These are phyloP conservation scores for Harrya chromipes DNA, from an alignment of 768 basidiomycete genomes.

Conservation along the genomic window DNA sequence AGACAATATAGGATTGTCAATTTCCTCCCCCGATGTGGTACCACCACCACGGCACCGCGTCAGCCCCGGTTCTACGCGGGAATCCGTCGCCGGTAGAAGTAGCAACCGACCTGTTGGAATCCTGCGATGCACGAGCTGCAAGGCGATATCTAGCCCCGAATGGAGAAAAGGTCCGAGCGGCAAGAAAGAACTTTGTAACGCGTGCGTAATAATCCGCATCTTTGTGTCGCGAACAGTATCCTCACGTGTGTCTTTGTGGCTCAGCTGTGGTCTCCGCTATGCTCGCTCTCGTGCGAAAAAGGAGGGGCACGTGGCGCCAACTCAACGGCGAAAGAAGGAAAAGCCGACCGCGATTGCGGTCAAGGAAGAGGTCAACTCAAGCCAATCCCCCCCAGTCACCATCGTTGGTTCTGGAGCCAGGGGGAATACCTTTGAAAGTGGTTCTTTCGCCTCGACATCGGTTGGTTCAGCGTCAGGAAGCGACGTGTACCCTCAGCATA, in stretches of 20 bases:
- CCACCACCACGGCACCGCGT: slow-evolving; percentile 57
- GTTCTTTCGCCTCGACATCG: slow-evolving; percentile 44
- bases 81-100: slow-evolving; percentile 39
- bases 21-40: slow-evolving; percentile 41
- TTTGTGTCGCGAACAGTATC: slow-evolving; percentile 10
- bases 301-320: slow-evolving; percentile 55
- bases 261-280: slow-evolving; percentile 79
- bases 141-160: slow-evolving; percentile 78
- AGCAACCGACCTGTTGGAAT: slow-evolving; percentile 73
- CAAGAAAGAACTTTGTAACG: slow-evolving; percentile 90
- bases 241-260: slow-evolving; percentile 20
- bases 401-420: slow-evolving; percentile 48
- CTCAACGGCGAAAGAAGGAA: slow-evolving; percentile 61
- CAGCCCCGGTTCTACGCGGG: slow-evolving; percentile 50
- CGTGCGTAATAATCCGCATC: slow-evolving; percentile 51
- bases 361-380: slow-evolving; percentile 26
- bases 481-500: slow-evolving; percentile 51
- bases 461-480: slow-evolving; percentile 56
- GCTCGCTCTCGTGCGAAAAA: slow-evolving; percentile 88
- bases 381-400: slow-evolving; percentile 35
- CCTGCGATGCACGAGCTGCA: slow-evolving; percentile 74
- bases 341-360: slow-evolving; percentile 35
- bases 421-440: slow-evolving; percentile 45
- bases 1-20: slow-evolving; percentile 28
- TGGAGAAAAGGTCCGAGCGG: slow-evolving; percentile 92